phyloP scores from a whole-genome alignment of 2,329 filamentous ascomycete species.

The Nemania bipapillata region DNA sequence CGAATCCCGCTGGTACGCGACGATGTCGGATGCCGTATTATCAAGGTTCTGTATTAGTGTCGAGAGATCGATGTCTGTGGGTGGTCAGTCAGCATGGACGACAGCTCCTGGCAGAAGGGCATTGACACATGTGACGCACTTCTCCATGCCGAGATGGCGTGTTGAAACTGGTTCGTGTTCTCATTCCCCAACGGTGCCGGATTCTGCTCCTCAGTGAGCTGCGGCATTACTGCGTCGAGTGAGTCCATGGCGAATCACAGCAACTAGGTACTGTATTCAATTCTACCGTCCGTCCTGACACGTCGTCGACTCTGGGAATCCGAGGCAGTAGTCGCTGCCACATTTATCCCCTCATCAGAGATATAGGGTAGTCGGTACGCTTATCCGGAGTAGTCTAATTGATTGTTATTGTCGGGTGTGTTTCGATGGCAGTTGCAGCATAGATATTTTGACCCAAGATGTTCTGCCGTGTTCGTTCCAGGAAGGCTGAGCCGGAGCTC shows the following conservation, averaged over 20 bases:
- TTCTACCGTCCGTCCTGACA: constrained; percentile 36
- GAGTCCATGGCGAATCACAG: constrained; percentile 38
- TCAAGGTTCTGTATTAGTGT: constrained; percentile 86
- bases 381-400: not conserved
- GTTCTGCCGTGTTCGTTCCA: constrained; percentile 28
- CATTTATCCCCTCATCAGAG: constrained; percentile 44
- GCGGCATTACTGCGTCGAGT: constrained; percentile 45
- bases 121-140: constrained; percentile 65
- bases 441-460: not conserved
- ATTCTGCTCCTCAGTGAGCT: constrained; percentile 40
- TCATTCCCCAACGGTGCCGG: constrained; percentile 54
- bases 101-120: constrained; percentile 21
- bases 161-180: constrained; percentile 92
- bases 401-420: constrained; percentile 1
- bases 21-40: constrained; percentile 92
- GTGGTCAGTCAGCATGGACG: constrained; percentile 43
- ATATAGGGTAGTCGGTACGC: constrained; percentile 7
- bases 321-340: constrained; percentile 37
- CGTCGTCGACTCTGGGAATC: constrained; percentile 44
- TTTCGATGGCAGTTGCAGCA: constrained; percentile 3
- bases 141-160: constrained; percentile 94
- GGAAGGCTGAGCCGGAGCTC: constrained; percentile 16
- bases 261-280: not conserved
- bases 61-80: constrained; percentile 83
- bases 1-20: constrained; percentile 92